phyloP scores from a whole-genome alignment of 345 rosid species.

The Aethionema arabicum region DNA sequence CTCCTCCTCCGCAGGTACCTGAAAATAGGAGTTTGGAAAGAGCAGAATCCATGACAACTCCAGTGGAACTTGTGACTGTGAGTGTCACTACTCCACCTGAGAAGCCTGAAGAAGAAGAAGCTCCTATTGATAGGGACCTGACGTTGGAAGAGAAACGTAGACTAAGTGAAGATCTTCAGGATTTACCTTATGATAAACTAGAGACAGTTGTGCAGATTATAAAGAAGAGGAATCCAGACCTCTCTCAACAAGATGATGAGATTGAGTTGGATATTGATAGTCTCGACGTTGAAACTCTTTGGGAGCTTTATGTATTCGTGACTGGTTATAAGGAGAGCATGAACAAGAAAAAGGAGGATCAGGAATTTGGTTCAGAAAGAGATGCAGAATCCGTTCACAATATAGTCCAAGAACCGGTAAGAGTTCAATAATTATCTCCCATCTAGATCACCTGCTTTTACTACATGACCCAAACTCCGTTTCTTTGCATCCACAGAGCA shows the following conservation, averaged over 20 bases:
- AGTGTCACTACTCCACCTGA: conserved; percentile 27
- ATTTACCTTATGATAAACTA: conserved; percentile 75
- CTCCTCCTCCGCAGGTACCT: conserved; percentile 21
- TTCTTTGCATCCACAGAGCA: conserved; percentile 27
- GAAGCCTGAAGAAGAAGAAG: conserved; percentile 50
- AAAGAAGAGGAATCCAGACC: conserved; percentile 72
- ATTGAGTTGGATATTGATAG: conserved; percentile 87
- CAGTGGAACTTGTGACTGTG: conserved; percentile 39
- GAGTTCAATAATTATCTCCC: conserved; percentile 19
- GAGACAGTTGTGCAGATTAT: conserved; percentile 77
- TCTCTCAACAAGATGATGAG: conserved; percentile 80
- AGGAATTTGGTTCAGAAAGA: conserved; percentile 41
- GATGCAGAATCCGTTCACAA: conserved; percentile 43
- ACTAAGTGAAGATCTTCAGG: conserved; percentile 65
- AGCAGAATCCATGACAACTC: conserved; percentile 44
- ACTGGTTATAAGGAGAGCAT: conserved; percentile 49
- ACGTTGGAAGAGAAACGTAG: conserved; percentile 79
- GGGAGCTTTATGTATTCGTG: conserved; percentile 82
- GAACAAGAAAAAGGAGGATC: conserved; percentile 51
- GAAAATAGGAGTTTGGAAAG: conserved; percentile 40
- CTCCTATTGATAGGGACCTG: conserved; percentile 56
- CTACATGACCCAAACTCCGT: not conserved
- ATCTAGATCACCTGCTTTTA: conserved; percentile 23
- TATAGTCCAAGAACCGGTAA: conserved; percentile 35
- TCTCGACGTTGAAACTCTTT: conserved; percentile 75